Conservation (phyloP, 2,329 filamentous ascomycete species). For the Xylaria sp. region DNA sequence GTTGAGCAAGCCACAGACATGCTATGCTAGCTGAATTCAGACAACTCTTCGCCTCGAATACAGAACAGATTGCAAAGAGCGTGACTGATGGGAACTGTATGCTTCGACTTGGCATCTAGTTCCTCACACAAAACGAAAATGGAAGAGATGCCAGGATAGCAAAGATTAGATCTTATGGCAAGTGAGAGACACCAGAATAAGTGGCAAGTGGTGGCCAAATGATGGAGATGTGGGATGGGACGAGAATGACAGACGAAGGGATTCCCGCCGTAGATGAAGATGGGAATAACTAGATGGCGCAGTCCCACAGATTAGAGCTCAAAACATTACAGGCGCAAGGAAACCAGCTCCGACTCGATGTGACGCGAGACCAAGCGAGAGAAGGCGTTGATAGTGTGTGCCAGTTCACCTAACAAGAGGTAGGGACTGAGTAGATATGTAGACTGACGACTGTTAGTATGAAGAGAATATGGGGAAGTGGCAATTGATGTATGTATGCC, state of each 20-base stretch:
- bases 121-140: slow-evolving; percentile 45
- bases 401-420: background rate
- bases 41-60: background rate
- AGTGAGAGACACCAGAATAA: slow-evolving; percentile 35
- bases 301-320: slow-evolving; percentile 30
- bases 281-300: slow-evolving; percentile 25
- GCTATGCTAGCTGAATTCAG: slow-evolving; percentile 27
- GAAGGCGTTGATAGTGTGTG: slow-evolving; percentile 30
- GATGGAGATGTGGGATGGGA: slow-evolving; percentile 26
- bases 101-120: slow-evolving; percentile 37
- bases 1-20: slow-evolving; percentile 56
- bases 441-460: slow-evolving; percentile 7
- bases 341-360: slow-evolving; percentile 29
- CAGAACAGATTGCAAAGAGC: slow-evolving; percentile 8
- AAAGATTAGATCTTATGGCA: slow-evolving; percentile 46
- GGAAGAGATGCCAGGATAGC: slow-evolving; percentile 48
- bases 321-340: slow-evolving; percentile 22
- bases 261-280: slow-evolving; percentile 19
- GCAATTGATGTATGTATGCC: slow-evolving; percentile 13
- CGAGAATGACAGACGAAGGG: slow-evolving; percentile 18
- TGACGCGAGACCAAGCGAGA: slow-evolving; percentile 21
- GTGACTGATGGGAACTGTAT: slow-evolving; percentile 23
- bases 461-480: slow-evolving; percentile 13
- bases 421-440: slow-evolving; percentile 12
- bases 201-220: slow-evolving; percentile 32